phyloP scores from a whole-genome alignment of 306 rosid species.

The Fragaria ananassa region DNA sequence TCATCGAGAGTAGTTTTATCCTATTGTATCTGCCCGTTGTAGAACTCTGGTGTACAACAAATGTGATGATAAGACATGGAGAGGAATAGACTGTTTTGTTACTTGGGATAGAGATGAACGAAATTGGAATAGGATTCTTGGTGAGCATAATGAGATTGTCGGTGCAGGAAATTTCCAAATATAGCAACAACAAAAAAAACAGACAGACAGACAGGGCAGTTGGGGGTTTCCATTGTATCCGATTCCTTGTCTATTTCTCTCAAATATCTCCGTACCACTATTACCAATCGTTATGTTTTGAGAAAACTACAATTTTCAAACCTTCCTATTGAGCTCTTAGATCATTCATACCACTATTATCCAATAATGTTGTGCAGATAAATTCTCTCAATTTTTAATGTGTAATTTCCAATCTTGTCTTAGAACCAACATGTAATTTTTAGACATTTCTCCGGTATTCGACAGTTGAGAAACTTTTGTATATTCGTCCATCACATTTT shows the following conservation, averaged over 20 bases:
- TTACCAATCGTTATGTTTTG: neutral
- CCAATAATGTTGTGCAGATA: neutral
- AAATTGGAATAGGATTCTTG: neutral
- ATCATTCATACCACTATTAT: neutral
- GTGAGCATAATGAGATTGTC: neutral
- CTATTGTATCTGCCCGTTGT: neutral
- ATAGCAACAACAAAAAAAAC: neutral
- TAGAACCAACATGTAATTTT: neutral
- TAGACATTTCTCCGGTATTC: neutral
- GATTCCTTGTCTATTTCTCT: neutral
- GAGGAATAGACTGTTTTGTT: neutral
- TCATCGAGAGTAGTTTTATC: neutral
- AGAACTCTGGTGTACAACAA: no score
- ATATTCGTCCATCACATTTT: neutral
- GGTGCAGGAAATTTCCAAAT: neutral
- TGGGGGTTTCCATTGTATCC: neutral
- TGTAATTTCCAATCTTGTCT: no score
- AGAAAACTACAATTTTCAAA: neutral
- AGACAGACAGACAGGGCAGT: neutral
- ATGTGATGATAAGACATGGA: no score
- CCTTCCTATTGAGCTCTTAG: neutral
- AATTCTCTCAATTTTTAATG: no score
- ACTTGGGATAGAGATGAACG: neutral
- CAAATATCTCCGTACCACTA: neutral
- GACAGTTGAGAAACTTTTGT: neutral